These are phyloP conservation scores for Aeschynomene evenia DNA, from an alignment of 306 rosid genomes.

Conservation along the genomic window DNA sequence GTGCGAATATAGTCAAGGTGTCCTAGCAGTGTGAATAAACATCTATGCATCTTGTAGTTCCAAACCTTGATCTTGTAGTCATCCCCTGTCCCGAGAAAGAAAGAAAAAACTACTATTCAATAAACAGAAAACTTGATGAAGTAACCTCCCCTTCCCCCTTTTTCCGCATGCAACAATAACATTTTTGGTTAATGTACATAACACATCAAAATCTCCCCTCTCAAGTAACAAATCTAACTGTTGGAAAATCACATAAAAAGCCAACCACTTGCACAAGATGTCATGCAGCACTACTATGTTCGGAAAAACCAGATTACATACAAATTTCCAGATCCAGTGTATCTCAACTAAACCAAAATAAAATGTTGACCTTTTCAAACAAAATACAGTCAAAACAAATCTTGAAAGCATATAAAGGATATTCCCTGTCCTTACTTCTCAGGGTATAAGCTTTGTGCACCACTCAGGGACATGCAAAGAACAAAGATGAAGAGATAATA, in stretches of 20 bases:
- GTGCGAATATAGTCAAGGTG: constrained; percentile 98
- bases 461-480: constrained; percentile 10
- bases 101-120: constrained; percentile 4
- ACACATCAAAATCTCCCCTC: constrained; percentile 15
- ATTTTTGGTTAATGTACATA: not conserved
- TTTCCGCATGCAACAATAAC: not conserved
- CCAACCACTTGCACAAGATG: constrained; percentile 14
- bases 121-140: not conserved
- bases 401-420: constrained; percentile 13
- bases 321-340: constrained; percentile 26
- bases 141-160: not conserved
- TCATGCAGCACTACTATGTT: not conserved
- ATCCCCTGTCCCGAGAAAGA: constrained; percentile 66
- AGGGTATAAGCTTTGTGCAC: constrained; percentile 15
- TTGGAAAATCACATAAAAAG: constrained; percentile 4
- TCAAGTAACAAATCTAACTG: constrained; percentile 7
- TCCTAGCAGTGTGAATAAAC: constrained; percentile 91
- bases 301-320: not conserved
- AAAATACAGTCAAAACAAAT: constrained; percentile 14
- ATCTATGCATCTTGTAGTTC: constrained; percentile 97
- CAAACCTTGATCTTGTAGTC: constrained; percentile 98
- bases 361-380: not conserved
- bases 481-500: constrained; percentile 1
- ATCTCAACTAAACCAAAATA: constrained; percentile 24
- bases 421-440: constrained; percentile 18